Evolutionary conservation across 1,139 yeast species (phyloP), one percentile per base, ranked within the genome.

Genomic region (Saccharomyces hybrid): DNA sequence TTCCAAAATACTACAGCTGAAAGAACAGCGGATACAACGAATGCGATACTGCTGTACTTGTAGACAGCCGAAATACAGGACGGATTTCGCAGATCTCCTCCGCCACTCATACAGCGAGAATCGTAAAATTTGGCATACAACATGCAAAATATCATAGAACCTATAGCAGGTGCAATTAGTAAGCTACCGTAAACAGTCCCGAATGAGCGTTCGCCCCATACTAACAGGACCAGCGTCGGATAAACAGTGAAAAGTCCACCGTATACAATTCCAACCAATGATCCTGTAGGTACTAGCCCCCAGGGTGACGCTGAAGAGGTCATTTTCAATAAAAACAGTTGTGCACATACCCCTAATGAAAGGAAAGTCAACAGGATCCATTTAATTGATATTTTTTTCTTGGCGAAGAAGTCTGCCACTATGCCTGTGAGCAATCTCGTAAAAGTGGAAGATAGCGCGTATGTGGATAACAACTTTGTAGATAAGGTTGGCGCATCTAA

Each of bases 131-230:
- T 67, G 0, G 96, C 97, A 68, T 86, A 91, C 23, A 84, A 62
- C 55, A 87, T 65, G 2, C 96, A 93, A 64, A 79, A 88, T 1
- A 80, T 61, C 5, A 88, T 76, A 0, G 95, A 78, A 1, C 97
- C 96, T 2, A 89, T 61, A 0, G 98, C 97, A 0, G 98, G 97
- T 0, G 96, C 96, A 34, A 88, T 76, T 81, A 91, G 83, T 65
- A 89, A 87, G 31, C 88, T 76, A 2, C 98, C 98, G 91, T 96
- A 93, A 1, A 95, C 86, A 2, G 96, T 86, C 0, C 98, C 98
- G 67, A 93, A 83, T 51, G 88, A 80, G 54, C 87, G 91, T 41
- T 88, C 81, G 0, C 98, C 97, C 96, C 97, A 93, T 1, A 87
- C 80, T 3, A 84, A 76, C 1, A 96, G 85, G 2, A 88, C 83